Evolutionary conservation across 768 basidiomycete species (phyloP).

Genomic region (Chalciporus chontae): DNA sequence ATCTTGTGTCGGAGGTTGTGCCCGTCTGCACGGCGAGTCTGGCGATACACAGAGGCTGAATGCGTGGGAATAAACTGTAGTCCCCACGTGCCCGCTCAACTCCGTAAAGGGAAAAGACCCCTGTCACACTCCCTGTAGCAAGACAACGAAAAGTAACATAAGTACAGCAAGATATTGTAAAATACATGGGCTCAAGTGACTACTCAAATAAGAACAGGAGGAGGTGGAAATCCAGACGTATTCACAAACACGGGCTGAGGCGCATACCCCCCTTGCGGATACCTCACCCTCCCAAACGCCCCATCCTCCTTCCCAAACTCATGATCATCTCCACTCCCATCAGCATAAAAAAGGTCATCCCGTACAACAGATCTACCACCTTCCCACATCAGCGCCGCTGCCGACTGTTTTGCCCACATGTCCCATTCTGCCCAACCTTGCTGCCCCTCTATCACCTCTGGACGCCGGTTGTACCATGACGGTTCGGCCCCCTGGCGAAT

Average conservation of each 20-base stretch:
- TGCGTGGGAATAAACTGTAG: conserved; percentile 19
- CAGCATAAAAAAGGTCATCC: not conserved
- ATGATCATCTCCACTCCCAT: conserved; percentile 5
- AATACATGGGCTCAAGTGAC: too few relatives aligned
- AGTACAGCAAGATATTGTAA: not conserved
- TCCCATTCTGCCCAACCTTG: conserved; percentile 22
- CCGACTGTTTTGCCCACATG: conserved; percentile 22
- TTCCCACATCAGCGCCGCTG: conserved; percentile 7
- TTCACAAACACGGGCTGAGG: conserved; percentile 17
- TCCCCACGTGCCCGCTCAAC: conserved; percentile 3
- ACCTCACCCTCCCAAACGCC: not conserved
- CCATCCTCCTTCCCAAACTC: not conserved
- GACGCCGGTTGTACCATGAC: conserved; percentile 27
- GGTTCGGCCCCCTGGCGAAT: conserved; percentile 18
- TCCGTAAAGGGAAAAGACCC: not conserved
- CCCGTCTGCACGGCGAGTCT: conserved; percentile 4
- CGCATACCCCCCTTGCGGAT: conserved; percentile 26
- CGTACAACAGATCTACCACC: not conserved
- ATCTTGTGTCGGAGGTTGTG: conserved; percentile 20
- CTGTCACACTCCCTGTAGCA: conserved; percentile 1
- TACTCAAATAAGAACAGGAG: not conserved
- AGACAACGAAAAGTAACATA: too few relatives aligned
- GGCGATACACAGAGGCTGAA: conserved; percentile 10
- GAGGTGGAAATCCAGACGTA: conserved; percentile 16
- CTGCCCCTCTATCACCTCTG: conserved; percentile 3